Base-by-base conservation (phyloP, 2,329 filamentous ascomycete genomes). In the Metarhizium robertsii region DNA sequence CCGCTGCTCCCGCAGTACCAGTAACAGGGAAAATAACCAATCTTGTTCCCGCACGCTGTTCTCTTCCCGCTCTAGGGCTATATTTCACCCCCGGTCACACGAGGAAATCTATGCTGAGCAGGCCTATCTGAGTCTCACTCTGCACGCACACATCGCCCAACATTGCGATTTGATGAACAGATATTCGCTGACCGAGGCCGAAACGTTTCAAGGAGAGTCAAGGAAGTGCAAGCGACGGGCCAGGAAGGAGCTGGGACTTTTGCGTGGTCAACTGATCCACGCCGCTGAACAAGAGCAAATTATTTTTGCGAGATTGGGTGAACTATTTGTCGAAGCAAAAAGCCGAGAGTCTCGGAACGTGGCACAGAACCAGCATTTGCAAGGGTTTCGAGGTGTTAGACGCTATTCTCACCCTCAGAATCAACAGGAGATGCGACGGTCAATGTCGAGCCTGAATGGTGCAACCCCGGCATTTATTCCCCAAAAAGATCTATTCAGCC, bases 301-400 rank as follows among this genome's bases (percentile, higher is more conserved):
- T 16, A 72, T 80, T 6, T 64, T 77, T 43, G 56, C 67, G 16
- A 69, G 78, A 2, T 66, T 83, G n/a, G 67, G 72, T 13, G 78
- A 82, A 56, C 60, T 83, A 14, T 69, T 73, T 38, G 65, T 76
- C 16, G 78, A 83, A 64, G 72, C 78, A 14, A 72, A 75, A 59
- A 74, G 71, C 43, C 70, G 72, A 3, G 72, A 75, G 53, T 65
- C 71, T 2, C 72, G 70, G 70, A 61, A 61, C 34, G 66, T 69
- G 42, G 63, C 71, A 2, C 45, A 30, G 8, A 65, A 66, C 46
- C 60, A 65, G 16, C 64, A 67, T 29, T 40, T 48, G 32, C 47
- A 14, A 11, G 18, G 14, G 8, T 4, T 30, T 32, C 46, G 18
- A 20, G 38, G 42, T n/a, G 5, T 40, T 25, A 20, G 32, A 40